A percentile compares a stretch with the other conserved stretches of the same genome.
Conservation (phyloP, 2,329 filamentous ascomycete species). For the Trichophyton equinum region DNA sequence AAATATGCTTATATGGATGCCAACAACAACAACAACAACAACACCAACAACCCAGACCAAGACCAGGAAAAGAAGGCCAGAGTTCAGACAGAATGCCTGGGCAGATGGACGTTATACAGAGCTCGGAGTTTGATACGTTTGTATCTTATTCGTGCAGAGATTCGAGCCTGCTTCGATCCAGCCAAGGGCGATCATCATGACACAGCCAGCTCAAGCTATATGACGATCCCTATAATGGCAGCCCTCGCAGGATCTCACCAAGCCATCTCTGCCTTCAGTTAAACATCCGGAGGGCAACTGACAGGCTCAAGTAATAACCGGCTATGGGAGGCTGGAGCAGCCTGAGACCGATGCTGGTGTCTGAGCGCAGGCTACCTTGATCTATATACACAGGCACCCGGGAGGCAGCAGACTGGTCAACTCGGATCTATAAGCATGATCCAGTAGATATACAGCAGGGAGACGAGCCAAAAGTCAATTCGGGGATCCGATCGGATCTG, state of each 20-base stretch:
- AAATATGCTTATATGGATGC: not conserved
- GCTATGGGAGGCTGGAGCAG: not conserved
- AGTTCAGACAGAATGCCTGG: no score
- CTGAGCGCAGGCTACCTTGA: no score
- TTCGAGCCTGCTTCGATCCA: not conserved
- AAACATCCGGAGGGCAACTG: not conserved
- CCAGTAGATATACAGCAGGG: not conserved
- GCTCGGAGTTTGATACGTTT: no score
- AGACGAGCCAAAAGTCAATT: conserved; percentile 1
- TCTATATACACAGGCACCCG: not conserved
- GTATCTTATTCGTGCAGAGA: no score
- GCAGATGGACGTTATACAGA: no score
- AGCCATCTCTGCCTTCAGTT: not conserved
- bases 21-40: not conserved
- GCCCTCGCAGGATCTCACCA: not conserved
- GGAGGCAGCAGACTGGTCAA: not conserved
- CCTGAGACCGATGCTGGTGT: not conserved
- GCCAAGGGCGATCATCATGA: not conserved
- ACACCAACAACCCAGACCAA: no score
- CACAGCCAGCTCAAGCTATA: not conserved
- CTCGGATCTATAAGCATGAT: no score
- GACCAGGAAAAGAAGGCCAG: no score
- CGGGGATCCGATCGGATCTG: not conserved
- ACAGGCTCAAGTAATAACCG: not conserved
- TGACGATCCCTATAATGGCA: not conserved